A percentile compares a stretch with the other conserved stretches of the same genome.
Conservation (phyloP, 1,284 basidiomycete genomes). For the Fomitopsis schrenkii region DNA sequence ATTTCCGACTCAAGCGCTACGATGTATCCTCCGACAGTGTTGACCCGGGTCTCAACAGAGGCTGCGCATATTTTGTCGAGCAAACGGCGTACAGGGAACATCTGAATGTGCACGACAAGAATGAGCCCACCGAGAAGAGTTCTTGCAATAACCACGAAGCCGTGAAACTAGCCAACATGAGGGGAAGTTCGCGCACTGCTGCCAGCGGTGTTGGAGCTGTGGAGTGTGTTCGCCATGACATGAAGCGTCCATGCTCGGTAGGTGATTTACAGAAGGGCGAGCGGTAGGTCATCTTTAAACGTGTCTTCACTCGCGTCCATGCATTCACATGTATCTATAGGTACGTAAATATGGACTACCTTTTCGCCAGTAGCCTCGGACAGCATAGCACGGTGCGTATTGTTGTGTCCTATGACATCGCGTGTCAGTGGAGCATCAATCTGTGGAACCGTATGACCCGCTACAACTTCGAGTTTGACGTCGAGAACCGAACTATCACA, state of each 20-base stretch:
- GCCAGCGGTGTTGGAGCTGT: constrained; percentile 6
- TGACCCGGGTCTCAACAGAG: constrained; percentile 22
- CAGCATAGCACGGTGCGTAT: no score
- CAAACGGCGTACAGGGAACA: constrained; percentile 13
- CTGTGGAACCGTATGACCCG: no score
- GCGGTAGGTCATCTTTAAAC: constrained; percentile 14
- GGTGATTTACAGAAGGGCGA: constrained; percentile 25
- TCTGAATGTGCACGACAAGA: neutral
- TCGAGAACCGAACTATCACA: no score
- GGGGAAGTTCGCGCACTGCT: neutral
- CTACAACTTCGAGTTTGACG: no score
- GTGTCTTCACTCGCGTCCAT: no score
- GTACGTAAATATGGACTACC: no score
- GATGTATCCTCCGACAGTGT: constrained; percentile 11
- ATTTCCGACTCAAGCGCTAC: constrained; percentile 26
- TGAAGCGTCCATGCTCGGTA: constrained; percentile 17
- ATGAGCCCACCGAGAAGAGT: neutral
- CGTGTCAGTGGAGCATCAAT: no score
- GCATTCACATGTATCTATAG: no score
- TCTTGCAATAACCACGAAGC: constrained; percentile 12
- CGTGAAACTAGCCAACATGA: constrained; percentile 7
- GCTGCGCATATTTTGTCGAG: constrained; percentile 27
- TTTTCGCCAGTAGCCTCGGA: no score
- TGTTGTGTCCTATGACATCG: no score
- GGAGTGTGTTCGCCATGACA: constrained; percentile 17